Conservation (phyloP, 2,329 filamentous ascomycete species). For the Teratosphaeria zuluensis region DNA sequence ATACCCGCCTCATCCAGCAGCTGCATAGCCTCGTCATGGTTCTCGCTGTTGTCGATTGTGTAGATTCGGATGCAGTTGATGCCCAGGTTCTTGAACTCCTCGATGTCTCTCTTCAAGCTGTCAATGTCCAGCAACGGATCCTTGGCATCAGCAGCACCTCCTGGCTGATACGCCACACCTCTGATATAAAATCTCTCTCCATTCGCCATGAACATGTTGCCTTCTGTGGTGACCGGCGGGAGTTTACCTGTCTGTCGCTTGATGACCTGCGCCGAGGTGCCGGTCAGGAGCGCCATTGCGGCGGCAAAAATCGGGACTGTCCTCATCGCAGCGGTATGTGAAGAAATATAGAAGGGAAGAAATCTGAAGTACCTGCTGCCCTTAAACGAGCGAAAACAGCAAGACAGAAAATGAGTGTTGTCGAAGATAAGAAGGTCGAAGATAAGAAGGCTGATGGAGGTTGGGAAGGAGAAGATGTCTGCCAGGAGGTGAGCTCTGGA, state of each 20-base stretch:
- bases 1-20: constrained; percentile 72
- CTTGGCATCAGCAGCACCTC: constrained; percentile 50
- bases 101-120: constrained; percentile 67
- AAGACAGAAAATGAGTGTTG: neutral
- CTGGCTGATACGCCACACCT: constrained; percentile 46
- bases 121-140: constrained; percentile 67
- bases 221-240: constrained; percentile 10
- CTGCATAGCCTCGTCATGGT: constrained; percentile 79
- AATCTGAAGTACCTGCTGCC: neutral
- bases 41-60: constrained; percentile 75
- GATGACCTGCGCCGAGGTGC: constrained; percentile 2
- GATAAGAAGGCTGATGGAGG: neutral
- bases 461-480: neutral
- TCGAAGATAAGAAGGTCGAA: neutral
- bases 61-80: constrained; percentile 81
- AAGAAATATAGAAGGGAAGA: neutral
- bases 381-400: neutral
- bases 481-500: neutral
- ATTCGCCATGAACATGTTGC: neutral
- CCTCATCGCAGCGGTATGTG: neutral
- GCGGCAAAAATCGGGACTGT: neutral
- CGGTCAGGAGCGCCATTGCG: neutral
- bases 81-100: constrained; percentile 70
- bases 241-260: constrained; percentile 4
- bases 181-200: constrained; percentile 43